These are phyloP conservation scores for Fonsecaea erecta DNA, from an alignment of 2,329 filamentous ascomycete species.

Conservation along the genomic window DNA sequence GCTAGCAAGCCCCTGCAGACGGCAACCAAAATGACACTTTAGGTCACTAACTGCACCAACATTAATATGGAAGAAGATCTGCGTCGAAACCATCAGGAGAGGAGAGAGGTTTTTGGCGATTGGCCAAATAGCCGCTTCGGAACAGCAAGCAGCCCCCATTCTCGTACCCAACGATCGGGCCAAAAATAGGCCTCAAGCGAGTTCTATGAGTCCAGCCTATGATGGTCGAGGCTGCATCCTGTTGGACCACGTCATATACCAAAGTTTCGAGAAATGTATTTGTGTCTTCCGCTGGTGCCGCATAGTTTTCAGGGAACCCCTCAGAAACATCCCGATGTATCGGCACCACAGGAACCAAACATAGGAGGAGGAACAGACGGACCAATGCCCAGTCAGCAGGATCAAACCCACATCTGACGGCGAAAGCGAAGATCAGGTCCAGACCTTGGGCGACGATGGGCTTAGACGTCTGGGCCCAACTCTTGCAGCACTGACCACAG, in stretches of 20 bases:
- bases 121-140: conserved; percentile 14
- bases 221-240: neutral
- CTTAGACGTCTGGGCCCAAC: neutral
- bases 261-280: neutral
- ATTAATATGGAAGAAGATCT: conserved; percentile 8
- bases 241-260: neutral
- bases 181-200: conserved; percentile 15
- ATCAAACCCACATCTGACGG: neutral
- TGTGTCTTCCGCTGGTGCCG: neutral
- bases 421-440: conserved; percentile 7
- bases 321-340: neutral
- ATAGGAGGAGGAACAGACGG: neutral
- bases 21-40: neutral
- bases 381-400: neutral
- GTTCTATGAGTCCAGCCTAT: neutral
- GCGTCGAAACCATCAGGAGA: neutral
- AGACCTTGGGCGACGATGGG: neutral
- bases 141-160: conserved; percentile 3
- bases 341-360: neutral
- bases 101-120: neutral
- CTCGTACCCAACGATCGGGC: neutral
- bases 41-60: neutral
- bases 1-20: neutral
- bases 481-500: conserved; percentile 7
- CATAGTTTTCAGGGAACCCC: neutral